Evolutionary conservation across 805 yeast genomes (phyloP), one percentile per base, ranked within the genome.

Genomic region (Barnettozyma botsteinii): DNA sequence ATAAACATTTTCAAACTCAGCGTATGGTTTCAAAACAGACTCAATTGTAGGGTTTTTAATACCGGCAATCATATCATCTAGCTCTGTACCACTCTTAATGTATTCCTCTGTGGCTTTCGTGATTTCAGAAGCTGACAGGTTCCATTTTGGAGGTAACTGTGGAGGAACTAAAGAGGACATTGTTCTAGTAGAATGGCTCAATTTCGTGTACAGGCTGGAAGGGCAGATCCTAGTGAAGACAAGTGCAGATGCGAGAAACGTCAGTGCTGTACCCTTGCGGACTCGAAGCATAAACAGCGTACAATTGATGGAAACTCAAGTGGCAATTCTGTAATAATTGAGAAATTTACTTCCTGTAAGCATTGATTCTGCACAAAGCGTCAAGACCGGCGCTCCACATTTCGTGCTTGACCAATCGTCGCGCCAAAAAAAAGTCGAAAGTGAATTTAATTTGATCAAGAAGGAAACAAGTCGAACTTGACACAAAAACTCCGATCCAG

Each of bases 21-120:
- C 74, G 42, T 64, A 67, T 13, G 82, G 79, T 38, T 64, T 59
- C 41, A 85, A 68, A 11, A 78, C 74, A 38, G 65, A 69, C 3
- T 76, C 83, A 42, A 82, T 61, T 5, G 87, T 81, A 13, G 58
- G 51, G 9, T 66, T 67, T 13, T 67, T 51, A 7, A 27, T 38
- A 1, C 65, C 50, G 9, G 79, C 85, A 43, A 84, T 64, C 21
- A 53, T 38, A 52, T 85, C 83, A 50, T 77, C 74, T 33, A 78
- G 54, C 3, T 52, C 59, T 33, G 59, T 67, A 17, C 73, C 67
- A 23, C 64, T 62, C 2, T 59, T 56, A 37, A 80, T 67, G 41
- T 75, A 56, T 14, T 60, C 57, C 13, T 72, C 64, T 3, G 83
- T 72, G 27, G 62, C 57, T 3, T 52, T 38, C 8, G 62, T 28